A percentile compares a stretch with the other conserved stretches of the same genome.
phyloP scores from a whole-genome alignment of 1,284 basidiomycete species.

The Volvariella surrecta region DNA sequence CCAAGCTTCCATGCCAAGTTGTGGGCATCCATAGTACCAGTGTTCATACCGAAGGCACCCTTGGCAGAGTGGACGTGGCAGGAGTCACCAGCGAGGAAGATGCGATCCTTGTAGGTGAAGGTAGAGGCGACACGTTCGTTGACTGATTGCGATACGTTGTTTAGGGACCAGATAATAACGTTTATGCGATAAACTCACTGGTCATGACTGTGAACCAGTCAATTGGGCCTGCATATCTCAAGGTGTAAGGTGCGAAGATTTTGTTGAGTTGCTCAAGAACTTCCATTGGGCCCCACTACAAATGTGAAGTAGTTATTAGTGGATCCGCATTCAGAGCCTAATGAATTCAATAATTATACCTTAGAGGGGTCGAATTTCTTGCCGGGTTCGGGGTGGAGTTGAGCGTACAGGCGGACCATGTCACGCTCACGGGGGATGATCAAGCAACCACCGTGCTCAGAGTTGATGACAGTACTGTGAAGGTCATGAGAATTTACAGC shows the following conservation, averaged over 20 bases:
- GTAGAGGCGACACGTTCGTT: constrained; percentile 7
- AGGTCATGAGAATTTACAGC: not conserved
- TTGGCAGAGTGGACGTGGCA: constrained; percentile 10
- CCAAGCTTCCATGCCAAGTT: constrained; percentile 9
- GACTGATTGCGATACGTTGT: constrained; percentile 1
- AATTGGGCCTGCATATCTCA: constrained; percentile 7
- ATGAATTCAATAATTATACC: not conserved
- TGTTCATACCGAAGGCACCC: constrained; percentile 11
- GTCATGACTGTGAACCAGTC: constrained; percentile 9
- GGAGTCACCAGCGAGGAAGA: constrained; percentile 9
- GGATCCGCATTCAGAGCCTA: not conserved
- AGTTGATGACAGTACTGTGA: constrained; percentile 17
- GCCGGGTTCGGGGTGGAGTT: constrained; percentile 20
- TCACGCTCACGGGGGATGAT: constrained; percentile 72
- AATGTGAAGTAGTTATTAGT: not conserved
- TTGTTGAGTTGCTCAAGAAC: constrained; percentile 8
- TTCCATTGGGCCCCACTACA: constrained; percentile 7
- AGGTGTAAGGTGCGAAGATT: constrained; percentile 7
- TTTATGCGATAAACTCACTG: constrained; percentile 1
- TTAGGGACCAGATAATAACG: not conserved
- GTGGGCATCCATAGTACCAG: constrained; percentile 9
- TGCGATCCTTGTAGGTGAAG: constrained; percentile 9
- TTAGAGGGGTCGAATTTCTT: constrained; percentile 7
- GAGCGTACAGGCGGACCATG: constrained; percentile 68
- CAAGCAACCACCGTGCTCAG: constrained; percentile 57